Evolutionary conservation across 2,329 filamentous ascomycete genomes (phyloP).

Genomic region (Fusarium odoratissimum): DNA sequence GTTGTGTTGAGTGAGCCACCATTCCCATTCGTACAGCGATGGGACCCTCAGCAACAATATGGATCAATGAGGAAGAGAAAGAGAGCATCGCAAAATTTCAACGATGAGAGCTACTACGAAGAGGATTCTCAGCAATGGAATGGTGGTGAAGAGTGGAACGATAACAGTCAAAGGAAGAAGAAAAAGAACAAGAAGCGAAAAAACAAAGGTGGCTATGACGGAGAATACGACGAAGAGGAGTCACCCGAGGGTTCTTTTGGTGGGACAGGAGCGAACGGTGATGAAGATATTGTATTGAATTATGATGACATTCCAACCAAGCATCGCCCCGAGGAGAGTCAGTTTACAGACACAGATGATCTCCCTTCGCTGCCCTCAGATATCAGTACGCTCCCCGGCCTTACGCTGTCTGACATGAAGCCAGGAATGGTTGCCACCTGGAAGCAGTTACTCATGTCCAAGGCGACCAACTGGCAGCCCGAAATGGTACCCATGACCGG

Average conservation of each 20-base stretch:
- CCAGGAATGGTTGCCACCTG: conserved; percentile 75
- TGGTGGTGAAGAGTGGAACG: conserved; percentile 47
- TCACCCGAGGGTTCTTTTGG: not conserved
- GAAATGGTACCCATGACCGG: conserved; percentile 73
- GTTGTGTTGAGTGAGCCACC: conserved; percentile 79
- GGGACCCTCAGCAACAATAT: conserved; percentile 79
- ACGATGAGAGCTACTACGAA: conserved; percentile 46
- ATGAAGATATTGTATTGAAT: conserved; percentile 53
- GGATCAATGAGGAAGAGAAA: conserved; percentile 62
- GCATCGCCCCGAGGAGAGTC: conserved; percentile 51
- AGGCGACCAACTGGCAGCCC: conserved; percentile 74
- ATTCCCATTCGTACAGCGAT: conserved; percentile 90
- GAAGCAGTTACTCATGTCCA: conserved; percentile 71
- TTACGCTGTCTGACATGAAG: conserved; percentile 62
- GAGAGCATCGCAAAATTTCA: conserved; percentile 53
- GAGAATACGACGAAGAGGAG: conserved; percentile 21
- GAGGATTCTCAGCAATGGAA: conserved; percentile 44
- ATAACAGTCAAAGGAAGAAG: conserved; percentile 51
- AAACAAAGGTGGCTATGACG: conserved; percentile 30
- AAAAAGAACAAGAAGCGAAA: conserved; percentile 56
- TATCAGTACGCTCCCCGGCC: conserved; percentile 61
- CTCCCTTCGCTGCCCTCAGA: conserved; percentile 72
- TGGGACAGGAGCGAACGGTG: conserved; percentile 16
- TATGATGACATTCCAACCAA: conserved; percentile 53
- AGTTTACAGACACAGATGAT: conserved; percentile 67